Evolutionary conservation across 2,329 filamentous ascomycete species (phyloP), one percentile per base, ranked within the genome.

Genomic region (Cordyceps tenuipes): DNA sequence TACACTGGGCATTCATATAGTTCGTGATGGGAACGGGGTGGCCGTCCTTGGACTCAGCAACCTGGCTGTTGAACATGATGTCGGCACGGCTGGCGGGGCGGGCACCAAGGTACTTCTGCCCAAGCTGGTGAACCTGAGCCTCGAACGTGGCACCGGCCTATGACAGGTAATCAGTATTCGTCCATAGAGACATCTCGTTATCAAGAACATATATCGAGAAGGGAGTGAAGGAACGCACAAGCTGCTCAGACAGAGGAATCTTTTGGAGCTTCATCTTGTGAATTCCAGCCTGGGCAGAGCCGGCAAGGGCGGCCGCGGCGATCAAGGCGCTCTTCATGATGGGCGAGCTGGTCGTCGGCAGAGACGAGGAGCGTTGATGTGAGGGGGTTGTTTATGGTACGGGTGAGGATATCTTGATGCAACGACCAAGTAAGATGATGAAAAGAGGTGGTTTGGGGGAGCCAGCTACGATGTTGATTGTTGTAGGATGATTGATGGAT

Each of bases 241-340:
- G 84, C 80, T 97, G 94, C 75, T 97, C 90, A 54, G 87, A 83
- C 62, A 99, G 81, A 67, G 94, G 88, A 64, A 97, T 80, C 88
- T 99, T 99, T 84, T 97, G 89, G 71, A 99, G 87, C 83, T 95
- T 94, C 84, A 97, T 88, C 83, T 91, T 95, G 85, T 97, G 91
- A 66, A 96, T 82, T 70, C 86, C 91, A 68, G 91, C 93, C 72
- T 89, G 83, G 73, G 89, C 89, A 73, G 88, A 86, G 80, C 89
- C 89, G 71, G 92, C 82, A 81, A 95, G 85, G 79, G 87, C 86
- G 79, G 87, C 86, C 77, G 90, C 87, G 74, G 91, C 81, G 72
- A 96, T 76, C 71, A 91, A 79, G 77, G 87, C 80, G 76, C 86
- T 86, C 87, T 95, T 97, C 93, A 97, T 97, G 75, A 67, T 81